Percentiles rank a stretch among this genome's conserved stretches.
These are phyloP conservation scores for Pachysandra terminalis DNA, from an alignment of 164 flowering plant genomes.

Conservation along the genomic window DNA sequence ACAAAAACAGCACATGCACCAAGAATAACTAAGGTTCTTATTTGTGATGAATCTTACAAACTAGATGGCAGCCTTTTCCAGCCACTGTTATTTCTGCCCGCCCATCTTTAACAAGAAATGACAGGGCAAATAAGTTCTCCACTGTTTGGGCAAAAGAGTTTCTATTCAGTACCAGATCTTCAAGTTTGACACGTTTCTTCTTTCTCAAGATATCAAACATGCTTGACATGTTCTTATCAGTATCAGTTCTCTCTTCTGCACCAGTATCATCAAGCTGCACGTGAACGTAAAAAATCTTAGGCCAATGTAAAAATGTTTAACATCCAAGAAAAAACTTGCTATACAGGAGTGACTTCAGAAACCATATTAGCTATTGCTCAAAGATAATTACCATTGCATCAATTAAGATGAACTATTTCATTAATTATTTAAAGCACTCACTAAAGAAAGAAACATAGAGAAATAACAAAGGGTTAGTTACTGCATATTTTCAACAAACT, in stretches of 20 bases:
- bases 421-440: no score
- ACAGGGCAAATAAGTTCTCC: slow-evolving; percentile 86
- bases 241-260: slow-evolving; percentile 61
- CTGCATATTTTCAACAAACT: no score
- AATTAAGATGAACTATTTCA: no score
- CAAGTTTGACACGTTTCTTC: slow-evolving; percentile 56
- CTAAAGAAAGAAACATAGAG: no score
- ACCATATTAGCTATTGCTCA: no score
- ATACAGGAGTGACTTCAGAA: no score
- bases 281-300: not conserved
- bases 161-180: slow-evolving; percentile 60
- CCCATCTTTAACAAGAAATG: slow-evolving; percentile 91
- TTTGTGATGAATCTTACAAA: slow-evolving; percentile 48
- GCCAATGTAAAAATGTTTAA: not conserved
- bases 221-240: slow-evolving; percentile 74
- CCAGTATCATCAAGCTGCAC: slow-evolving; percentile 48
- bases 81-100: slow-evolving; percentile 60
- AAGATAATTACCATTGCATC: no score
- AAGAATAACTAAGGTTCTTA: not conserved
- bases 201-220: slow-evolving; percentile 73
- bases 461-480: no score
- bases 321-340: no score
- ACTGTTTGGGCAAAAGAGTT: slow-evolving; percentile 81
- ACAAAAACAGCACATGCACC: not conserved
- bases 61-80: slow-evolving; percentile 54